Evolutionary conservation across 1,139 yeast genomes (phyloP), one percentile per base, ranked within the genome.

Genomic region (Spencermartinsiella ligniputridi): DNA sequence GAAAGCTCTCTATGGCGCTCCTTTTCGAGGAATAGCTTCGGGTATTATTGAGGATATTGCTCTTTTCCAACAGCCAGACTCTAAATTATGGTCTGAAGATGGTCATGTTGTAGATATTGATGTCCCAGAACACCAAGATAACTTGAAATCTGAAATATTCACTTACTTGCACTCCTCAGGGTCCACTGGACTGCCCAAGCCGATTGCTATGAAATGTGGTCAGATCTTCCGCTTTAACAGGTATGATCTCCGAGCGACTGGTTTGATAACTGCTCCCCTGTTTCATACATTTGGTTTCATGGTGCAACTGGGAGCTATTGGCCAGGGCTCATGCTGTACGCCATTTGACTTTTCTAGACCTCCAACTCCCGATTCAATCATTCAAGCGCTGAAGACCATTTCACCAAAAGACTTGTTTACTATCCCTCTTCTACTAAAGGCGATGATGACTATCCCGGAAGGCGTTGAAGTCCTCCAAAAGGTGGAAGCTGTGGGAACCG

Each of bases 171-270:
- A 35, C 8, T 35, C 37, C 13, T 35, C 37, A 9, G 37, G 37
- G 3, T 35, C 37, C 13, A 35, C 37, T 3, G 37, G 37, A 13
- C 25, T 20, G 13, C 37, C 37, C 24, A 35, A 35, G 17, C 37
- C 37, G 11, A 35, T 35, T 20, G 16, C 37, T 12, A 35, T 35
- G 15, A 16, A 12, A 9, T 20, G 25, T 15, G 13, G 3, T 2
- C 22, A 35, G 6, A 18, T 35, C 11, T 15, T 15, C 21, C 11
- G 24, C 11, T 15, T 13, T 11, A 3, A 15, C 15, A n/a, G 15
- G 9, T 35, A 22, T n/a, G n/a, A n/a, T 12, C 8, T n/a, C 16
- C 3, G 25, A 9, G 13, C 12, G 9, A 27, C 8, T 5, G 8
- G 15, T n/a, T n/a, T 27, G 15, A 5, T 8, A 15, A 8, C 32